These are phyloP conservation scores for Panus rudis DNA, from an alignment of 768 basidiomycete species.

Conservation along the genomic window DNA sequence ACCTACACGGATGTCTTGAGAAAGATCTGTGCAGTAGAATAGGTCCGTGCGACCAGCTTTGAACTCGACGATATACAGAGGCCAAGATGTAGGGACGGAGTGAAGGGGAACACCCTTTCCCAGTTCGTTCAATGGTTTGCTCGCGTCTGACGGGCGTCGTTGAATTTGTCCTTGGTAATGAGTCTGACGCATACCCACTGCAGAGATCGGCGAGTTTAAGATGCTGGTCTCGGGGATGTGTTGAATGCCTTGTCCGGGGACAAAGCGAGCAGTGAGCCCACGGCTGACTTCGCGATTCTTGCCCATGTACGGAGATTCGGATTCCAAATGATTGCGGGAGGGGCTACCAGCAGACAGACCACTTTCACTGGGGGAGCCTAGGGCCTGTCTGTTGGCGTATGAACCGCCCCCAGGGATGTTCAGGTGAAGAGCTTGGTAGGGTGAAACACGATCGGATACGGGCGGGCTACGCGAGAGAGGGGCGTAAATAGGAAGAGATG, in stretches of 20 bases:
- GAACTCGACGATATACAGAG: constrained; percentile 96
- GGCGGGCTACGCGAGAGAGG: constrained; percentile 60
- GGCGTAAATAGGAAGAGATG: constrained; percentile 72
- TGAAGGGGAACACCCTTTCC: constrained; percentile 88
- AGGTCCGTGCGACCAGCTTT: constrained; percentile 95
- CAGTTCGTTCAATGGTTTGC: constrained; percentile 43
- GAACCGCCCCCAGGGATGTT: constrained; percentile 44
- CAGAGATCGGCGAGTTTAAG: constrained; percentile 52
- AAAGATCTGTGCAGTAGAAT: constrained; percentile 78
- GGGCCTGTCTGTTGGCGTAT: constrained; percentile 38
- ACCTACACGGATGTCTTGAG: constrained; percentile 64
- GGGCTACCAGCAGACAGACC: constrained; percentile 51
- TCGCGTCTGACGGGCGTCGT: constrained; percentile 35
- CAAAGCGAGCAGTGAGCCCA: constrained; percentile 51
- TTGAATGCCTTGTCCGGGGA: constrained; percentile 60
- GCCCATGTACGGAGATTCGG: constrained; percentile 30
- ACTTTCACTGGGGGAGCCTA: constrained; percentile 58
- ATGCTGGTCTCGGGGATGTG: constrained; percentile 37
- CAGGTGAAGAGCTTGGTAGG: constrained; percentile 58
- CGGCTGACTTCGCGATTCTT: constrained; percentile 23
- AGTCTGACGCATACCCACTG: constrained; percentile 24
- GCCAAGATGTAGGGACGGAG: constrained; percentile 74
- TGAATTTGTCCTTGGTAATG: constrained; percentile 17
- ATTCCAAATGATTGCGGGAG: constrained; percentile 35
- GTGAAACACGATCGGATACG: constrained; percentile 42